Percentiles rank a stretch among this genome's conserved stretches.
Evolutionary conservation across 2,329 filamentous ascomycete genomes (phyloP).

Genomic region (Trichoderma afroharzianum): DNA sequence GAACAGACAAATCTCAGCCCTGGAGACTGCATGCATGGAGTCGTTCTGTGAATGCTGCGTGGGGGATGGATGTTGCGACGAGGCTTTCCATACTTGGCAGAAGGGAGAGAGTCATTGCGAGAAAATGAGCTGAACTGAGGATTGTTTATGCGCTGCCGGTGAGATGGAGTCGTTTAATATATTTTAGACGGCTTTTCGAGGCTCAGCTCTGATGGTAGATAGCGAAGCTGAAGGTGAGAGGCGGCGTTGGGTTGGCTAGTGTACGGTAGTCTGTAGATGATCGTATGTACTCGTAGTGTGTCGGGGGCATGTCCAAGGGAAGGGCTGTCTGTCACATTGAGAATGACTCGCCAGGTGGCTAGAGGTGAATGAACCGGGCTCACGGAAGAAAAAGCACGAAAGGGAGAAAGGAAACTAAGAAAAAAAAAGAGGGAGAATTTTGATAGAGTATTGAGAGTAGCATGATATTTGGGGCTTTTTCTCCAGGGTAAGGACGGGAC

Average conservation of each 20-base stretch:
- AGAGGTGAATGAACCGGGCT: neutral
- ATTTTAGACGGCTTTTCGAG: neutral
- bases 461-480: neutral
- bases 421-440: neutral
- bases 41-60: neutral
- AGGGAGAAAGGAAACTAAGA: neutral
- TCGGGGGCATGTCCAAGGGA: neutral
- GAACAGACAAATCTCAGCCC: neutral
- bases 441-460: neutral
- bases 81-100: neutral
- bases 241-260: neutral
- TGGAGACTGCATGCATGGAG: neutral
- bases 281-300: neutral
- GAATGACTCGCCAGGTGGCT: neutral
- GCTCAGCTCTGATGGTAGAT: neutral
- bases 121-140: neutral
- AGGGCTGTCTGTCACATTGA: neutral
- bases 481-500: neutral
- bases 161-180: neutral
- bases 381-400: neutral
- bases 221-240: neutral
- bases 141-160: constrained; percentile 1
- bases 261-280: neutral
- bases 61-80: neutral
- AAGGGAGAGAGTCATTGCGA: neutral